phyloP scores from a whole-genome alignment of 805 yeast genomes.

The Wickerhamomyces mucosus region DNA sequence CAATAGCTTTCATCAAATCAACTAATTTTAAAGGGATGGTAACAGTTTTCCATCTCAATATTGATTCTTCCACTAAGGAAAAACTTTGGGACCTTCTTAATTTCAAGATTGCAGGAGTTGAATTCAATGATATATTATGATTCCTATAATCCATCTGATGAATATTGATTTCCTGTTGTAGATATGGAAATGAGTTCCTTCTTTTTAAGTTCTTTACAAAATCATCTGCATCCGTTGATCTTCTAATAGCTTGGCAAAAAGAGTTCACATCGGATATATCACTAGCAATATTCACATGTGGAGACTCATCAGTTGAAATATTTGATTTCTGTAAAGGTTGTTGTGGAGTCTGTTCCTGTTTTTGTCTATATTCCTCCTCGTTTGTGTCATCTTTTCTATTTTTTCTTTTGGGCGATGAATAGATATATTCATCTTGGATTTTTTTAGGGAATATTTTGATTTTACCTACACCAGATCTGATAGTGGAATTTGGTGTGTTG shows the following conservation, averaged over 20 bases:
- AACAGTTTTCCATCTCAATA: slow-evolving; percentile 6
- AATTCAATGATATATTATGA: slow-evolving; percentile 9
- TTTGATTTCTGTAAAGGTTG: too few relatives aligned
- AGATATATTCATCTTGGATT: slow-evolving; percentile 13
- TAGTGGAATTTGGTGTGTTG: slow-evolving; percentile 8
- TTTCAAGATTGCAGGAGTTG: slow-evolving; percentile 1
- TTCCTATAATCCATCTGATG: slow-evolving; percentile 19
- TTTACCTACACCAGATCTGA: slow-evolving; percentile 20
- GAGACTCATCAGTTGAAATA: too few relatives aligned
- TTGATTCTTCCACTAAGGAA: slow-evolving; percentile 20
- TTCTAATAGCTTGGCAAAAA: too few relatives aligned
- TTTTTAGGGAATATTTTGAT: slow-evolving; percentile 16
- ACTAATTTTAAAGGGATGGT: slow-evolving; percentile 9
- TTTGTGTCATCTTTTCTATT: slow-evolving; percentile 3
- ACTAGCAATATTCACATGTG: too few relatives aligned
- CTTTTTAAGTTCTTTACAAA: slow-evolving; percentile 13
- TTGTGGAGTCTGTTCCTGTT: too few relatives aligned
- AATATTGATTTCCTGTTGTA: slow-evolving; percentile 24
- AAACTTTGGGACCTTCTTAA: slow-evolving; percentile 29
- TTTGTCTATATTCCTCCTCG: too few relatives aligned
- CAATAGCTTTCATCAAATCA: slow-evolving; percentile 4
- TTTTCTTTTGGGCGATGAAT: slow-evolving; percentile 1
- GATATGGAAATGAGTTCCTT: slow-evolving; percentile 31
- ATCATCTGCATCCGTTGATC: slow-evolving; percentile 9
- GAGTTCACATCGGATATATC: too few relatives aligned